These are phyloP conservation scores for Seminavis robusta DNA, from an alignment of 108 stramenopile genomes.

Conservation along the genomic window DNA sequence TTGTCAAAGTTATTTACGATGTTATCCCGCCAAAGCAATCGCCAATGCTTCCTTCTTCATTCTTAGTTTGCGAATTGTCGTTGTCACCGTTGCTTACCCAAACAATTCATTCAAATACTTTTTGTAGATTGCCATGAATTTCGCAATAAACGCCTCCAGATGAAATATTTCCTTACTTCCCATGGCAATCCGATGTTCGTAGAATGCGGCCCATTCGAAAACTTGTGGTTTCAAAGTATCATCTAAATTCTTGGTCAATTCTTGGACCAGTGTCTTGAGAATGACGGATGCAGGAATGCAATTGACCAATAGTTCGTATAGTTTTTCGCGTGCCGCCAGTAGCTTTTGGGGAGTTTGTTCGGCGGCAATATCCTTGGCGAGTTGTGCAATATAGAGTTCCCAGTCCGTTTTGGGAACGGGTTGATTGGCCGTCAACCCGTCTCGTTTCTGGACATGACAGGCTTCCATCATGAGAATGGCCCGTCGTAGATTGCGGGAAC, in stretches of 20 bases:
- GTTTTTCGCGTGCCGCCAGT: conserved; percentile 85
- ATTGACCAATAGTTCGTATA: conserved; percentile 96
- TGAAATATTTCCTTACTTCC: conserved; percentile 99
- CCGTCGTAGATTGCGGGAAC: conserved; percentile 92
- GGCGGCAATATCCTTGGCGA: conserved; percentile 77
- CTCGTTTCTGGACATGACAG: conserved; percentile 68
- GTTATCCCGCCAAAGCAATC: too few relatives aligned
- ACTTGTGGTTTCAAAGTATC: conserved; percentile 88
- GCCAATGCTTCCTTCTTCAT: neutral
- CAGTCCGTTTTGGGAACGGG: conserved; percentile 84
- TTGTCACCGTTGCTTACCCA: conserved; percentile 29
- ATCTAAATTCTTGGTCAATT: conserved; percentile 84
- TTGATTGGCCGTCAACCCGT: conserved; percentile 32
- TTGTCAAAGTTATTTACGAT: too few relatives aligned
- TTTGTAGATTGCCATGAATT: conserved; percentile 97
- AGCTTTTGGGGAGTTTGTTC: conserved; percentile 89
- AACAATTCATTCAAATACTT: conserved; percentile 86
- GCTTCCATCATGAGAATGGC: conserved; percentile 97
- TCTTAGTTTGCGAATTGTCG: neutral
- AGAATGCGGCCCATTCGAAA: conserved; percentile 93
- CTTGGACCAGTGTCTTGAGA: conserved; percentile 82
- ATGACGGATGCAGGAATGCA: conserved; percentile 96
- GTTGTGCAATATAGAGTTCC: conserved; percentile 91
- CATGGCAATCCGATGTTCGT: conserved; percentile 89
- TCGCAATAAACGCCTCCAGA: conserved; percentile 97